Percentiles rank a stretch among this genome's conserved stretches.
phyloP scores from a whole-genome alignment of 768 basidiomycete genomes.

The Gloeopeniophorella convolvens region DNA sequence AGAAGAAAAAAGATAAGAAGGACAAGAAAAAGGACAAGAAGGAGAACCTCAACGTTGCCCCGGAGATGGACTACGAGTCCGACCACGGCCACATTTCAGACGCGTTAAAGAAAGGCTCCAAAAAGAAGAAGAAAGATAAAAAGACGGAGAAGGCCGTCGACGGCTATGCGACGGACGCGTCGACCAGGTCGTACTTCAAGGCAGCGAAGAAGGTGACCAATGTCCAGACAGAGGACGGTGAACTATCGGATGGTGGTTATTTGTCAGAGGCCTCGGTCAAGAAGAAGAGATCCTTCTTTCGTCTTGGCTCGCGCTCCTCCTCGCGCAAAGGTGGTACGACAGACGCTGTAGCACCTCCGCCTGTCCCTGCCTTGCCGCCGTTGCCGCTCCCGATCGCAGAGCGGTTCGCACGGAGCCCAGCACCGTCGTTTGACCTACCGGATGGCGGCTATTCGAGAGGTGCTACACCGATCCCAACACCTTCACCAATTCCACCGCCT shows the following conservation, averaged over 20 bases:
- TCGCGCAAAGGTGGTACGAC: constrained; percentile 4
- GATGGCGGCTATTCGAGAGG: neutral
- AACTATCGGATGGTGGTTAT: constrained; percentile 29
- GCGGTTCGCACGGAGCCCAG: constrained; percentile 2
- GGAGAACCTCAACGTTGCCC: constrained; percentile 16
- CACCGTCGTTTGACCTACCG: neutral
- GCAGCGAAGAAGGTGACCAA: constrained; percentile 20
- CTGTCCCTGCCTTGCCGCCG: constrained; percentile 14
- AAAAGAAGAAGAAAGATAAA: constrained; percentile 20
- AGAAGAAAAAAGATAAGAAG: constrained; percentile 25
- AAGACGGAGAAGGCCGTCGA: constrained; percentile 15
- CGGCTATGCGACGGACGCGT: constrained; percentile 1
- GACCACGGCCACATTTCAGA: constrained; percentile 28
- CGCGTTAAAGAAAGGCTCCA: constrained; percentile 7
- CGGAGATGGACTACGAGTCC: constrained; percentile 27
- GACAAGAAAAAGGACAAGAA: constrained; percentile 23
- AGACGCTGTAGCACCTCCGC: neutral
- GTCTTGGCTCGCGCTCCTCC: constrained; percentile 14
- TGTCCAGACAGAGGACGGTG: constrained; percentile 8
- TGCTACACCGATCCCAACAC: neutral
- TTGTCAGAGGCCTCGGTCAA: constrained; percentile 28
- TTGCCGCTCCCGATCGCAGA: constrained; percentile 4
- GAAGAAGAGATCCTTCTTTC: constrained; percentile 25
- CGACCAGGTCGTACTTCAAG: neutral
- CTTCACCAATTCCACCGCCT: neutral